Percentiles rank a stretch among this genome's conserved stretches.
Evolutionary conservation across 192 early-diverging fungal genomes (phyloP).

Genomic region (Linnemannia hyalina): DNA sequence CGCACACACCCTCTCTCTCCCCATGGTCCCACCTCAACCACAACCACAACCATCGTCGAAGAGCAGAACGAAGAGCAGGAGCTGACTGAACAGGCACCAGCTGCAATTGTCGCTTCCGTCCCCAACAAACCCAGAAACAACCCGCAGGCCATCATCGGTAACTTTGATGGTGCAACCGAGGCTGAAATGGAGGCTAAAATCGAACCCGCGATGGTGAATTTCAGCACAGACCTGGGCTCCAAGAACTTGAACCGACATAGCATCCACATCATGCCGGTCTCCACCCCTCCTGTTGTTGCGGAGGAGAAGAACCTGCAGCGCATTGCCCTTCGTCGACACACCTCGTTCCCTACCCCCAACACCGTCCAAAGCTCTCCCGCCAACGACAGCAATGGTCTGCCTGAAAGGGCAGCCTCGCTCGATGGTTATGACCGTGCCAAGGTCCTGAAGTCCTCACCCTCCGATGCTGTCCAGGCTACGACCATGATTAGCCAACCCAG

Average conservation of each 20-base stretch:
- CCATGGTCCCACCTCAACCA: slow-evolving; percentile 11
- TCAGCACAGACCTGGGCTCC: background rate
- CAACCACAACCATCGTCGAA: background rate
- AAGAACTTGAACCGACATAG: slow-evolving; percentile 8
- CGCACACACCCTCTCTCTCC: background rate
- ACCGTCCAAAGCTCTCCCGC: slow-evolving; percentile 14
- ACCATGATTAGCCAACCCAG: slow-evolving; percentile 47
- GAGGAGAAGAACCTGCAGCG: background rate
- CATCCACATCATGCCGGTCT: slow-evolving; percentile 18
- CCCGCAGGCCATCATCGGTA: slow-evolving; percentile 42
- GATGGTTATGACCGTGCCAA: slow-evolving; percentile 25
- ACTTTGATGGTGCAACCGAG: background rate
- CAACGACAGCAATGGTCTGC: background rate
- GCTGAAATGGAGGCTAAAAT: slow-evolving; percentile 6
- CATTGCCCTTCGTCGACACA: slow-evolving; percentile 16
- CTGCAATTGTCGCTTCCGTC: background rate
- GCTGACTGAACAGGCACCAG: background rate
- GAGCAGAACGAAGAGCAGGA: background rate
- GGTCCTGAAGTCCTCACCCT: slow-evolving; percentile 28
- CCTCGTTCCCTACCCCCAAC: slow-evolving; percentile 18
- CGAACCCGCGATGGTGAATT: background rate
- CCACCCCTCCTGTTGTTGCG: background rate
- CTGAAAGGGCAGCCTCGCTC: slow-evolving; percentile 25
- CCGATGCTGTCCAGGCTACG: slow-evolving; percentile 27
- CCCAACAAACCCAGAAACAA: slow-evolving; percentile 31